Evolutionary conservation across 129 eudicot genomes (phyloP).

Genomic region (Arctium lappa): DNA sequence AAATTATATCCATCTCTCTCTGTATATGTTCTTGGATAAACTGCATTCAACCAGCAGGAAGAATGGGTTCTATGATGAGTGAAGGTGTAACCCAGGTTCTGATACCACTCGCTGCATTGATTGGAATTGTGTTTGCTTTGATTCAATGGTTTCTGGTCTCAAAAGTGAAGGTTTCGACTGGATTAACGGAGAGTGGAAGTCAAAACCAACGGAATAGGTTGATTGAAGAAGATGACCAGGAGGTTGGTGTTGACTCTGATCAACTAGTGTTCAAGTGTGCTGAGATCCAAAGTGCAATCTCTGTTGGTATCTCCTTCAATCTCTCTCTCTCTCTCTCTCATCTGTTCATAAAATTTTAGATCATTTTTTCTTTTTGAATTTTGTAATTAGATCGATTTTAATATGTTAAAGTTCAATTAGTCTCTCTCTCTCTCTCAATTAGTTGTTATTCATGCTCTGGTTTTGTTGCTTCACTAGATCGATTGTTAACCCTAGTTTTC

Average conservation of each 20-base stretch:
- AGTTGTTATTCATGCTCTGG: background rate
- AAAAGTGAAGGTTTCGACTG: conserved; percentile 32
- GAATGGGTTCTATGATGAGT: conserved; percentile 36
- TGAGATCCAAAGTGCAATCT: conserved; percentile 53
- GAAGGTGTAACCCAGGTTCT: conserved; percentile 40
- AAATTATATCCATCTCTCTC: background rate
- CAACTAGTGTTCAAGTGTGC: conserved; percentile 49
- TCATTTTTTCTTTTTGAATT: background rate
- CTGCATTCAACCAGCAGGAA: background rate
- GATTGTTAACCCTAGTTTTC: background rate
- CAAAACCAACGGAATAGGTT: conserved; percentile 31
- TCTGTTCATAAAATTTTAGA: background rate
- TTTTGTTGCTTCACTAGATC: background rate
- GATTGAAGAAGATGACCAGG: conserved; percentile 53
- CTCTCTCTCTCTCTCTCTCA: background rate
- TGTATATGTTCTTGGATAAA: background rate
- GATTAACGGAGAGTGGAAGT: background rate
- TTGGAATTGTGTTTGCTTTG: conserved; percentile 49
- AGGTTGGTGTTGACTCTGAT: conserved; percentile 39
- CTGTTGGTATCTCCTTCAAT: conserved; percentile 31
- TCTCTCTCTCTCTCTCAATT: background rate
- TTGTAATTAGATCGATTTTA: background rate
- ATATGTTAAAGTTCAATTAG: background rate
- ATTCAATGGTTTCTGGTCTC: conserved; percentile 49
- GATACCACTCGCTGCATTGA: conserved; percentile 42